Evolutionary conservation across 306 rosid species (phyloP).

Genomic region (Begonia peltatifolia): DNA sequence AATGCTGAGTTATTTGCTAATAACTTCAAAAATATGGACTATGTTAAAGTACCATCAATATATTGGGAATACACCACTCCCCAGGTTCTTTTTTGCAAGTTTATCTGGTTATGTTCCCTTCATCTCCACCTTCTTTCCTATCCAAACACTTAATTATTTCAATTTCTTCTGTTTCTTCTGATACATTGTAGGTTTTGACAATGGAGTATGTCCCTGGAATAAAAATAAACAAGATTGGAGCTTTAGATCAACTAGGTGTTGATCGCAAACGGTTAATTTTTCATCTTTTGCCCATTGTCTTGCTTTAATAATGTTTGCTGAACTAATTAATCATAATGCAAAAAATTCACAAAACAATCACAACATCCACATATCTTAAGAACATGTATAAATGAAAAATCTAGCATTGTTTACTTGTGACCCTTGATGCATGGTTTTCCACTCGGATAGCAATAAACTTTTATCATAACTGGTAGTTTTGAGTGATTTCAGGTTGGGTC

Average conservation of each 20-base stretch:
- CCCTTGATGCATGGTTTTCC: background rate
- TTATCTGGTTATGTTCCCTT: constrained; percentile 1
- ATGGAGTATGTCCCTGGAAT: constrained; percentile 99
- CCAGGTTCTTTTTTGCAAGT: constrained; percentile 38
- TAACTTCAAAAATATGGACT: constrained; percentile 74
- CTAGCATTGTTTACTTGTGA: background rate
- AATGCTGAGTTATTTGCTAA: constrained; percentile 80
- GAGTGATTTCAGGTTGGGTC: constrained; percentile 47
- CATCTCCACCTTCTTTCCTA: background rate
- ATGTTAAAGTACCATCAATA: constrained; percentile 82
- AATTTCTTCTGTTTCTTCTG: constrained; percentile 3
- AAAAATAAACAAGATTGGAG: constrained; percentile 87
- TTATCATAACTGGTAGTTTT: background rate
- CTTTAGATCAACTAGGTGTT: constrained; percentile 91
- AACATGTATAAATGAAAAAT: too few species aligned
- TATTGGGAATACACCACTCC: constrained; percentile 88
- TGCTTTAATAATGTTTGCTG: background rate
- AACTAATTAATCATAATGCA: too few species aligned
- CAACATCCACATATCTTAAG: too few species aligned
- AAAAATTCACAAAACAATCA: too few species aligned
- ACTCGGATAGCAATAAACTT: constrained; percentile 8
- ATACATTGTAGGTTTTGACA: constrained; percentile 59
- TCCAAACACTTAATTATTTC: constrained; percentile 2
- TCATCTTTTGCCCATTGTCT: constrained; percentile 9
- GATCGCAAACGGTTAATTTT: constrained; percentile 61